Base-by-base conservation (phyloP, 2,329 filamentous ascomycete genomes). In the Hortaea sp. region DNA sequence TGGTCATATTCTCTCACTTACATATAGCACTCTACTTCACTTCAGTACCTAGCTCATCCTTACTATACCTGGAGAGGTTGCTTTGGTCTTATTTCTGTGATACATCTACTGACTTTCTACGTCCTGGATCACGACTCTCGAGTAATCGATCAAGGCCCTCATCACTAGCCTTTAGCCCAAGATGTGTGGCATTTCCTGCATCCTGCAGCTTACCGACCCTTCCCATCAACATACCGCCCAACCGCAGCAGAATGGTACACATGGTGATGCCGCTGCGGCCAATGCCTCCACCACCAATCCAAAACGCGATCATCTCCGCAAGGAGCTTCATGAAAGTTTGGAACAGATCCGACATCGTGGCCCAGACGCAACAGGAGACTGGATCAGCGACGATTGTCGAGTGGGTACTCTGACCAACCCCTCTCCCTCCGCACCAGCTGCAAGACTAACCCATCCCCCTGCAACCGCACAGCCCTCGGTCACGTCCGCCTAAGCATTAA, bases 401-500 rank as follows among this genome's bases (percentile, higher is more conserved):
- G 65, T 72, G 53, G 67, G 68, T 72, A 48, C 44, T 46, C 46
- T 49, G 44, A 42, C 37, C 13, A n/a, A 39, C 37, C 9, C 37
- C 7, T 13, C 35, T 32, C 38, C 12, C 44, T 27, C 29, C 29
- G 10, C 4, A 20, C 42, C n/a, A 11, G 31, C n/a, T 37, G 3
- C 37, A 39, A 13, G 7, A 39, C 37, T 39, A 39, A 39, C 37
- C 10, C 37, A n/a, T 3, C 37, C 3, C 37, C 37, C 40, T 20
- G 20, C 20, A 20, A 20, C 20, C 12, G 7, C 30, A n/a, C 49
- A 69, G 68, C 63, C 9, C 65, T 77, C 28, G 73, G 66, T 10
- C 73, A 77, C 55, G 68, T 67, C 39, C 68, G 74, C n/a, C 63
- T 77, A 7, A 66, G 72, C 11, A 77, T 77, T 56, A 74, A 74